A percentile compares a stretch with the other conserved stretches of the same genome.
phyloP scores from a whole-genome alignment of 2,329 filamentous ascomycete species.

The Colletotrichum siamense region DNA sequence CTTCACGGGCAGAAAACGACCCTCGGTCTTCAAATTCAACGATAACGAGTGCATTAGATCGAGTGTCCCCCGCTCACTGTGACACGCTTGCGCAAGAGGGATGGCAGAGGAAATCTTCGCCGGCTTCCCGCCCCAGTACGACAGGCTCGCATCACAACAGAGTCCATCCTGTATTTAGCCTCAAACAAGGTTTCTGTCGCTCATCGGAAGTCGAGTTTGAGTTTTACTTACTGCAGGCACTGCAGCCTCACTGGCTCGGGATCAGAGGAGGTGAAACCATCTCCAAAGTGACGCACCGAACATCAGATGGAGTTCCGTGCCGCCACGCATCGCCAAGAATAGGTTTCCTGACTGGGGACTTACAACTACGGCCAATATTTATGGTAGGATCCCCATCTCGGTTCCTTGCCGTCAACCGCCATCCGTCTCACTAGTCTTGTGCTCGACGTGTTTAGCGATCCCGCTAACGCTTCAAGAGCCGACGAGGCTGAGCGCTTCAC shows the following conservation, averaged over 20 bases:
- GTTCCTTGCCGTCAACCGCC: neutral
- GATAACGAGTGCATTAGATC: neutral
- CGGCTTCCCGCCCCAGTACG: neutral
- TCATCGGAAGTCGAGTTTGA: neutral
- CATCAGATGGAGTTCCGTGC: neutral
- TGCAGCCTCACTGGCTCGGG: neutral
- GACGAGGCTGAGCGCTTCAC: neutral
- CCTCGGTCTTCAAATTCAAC: neutral
- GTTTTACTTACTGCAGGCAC: neutral
- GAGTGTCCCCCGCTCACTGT: neutral
- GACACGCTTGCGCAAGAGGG: neutral
- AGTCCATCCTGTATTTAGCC: neutral
- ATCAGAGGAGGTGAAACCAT: neutral
- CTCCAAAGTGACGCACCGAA: neutral
- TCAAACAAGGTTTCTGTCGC: neutral
- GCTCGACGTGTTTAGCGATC: neutral
- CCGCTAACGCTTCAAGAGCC: neutral
- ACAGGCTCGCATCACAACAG: neutral
- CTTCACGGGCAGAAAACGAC: neutral
- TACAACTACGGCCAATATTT: neutral
- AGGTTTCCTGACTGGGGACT: neutral
- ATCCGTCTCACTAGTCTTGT: neutral
- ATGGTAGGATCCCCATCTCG: neutral
- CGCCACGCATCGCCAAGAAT: neutral
- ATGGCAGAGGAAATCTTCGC: neutral